Conservation (phyloP, 441 rosid genomes). For the Aquilaria agallochum region DNA sequence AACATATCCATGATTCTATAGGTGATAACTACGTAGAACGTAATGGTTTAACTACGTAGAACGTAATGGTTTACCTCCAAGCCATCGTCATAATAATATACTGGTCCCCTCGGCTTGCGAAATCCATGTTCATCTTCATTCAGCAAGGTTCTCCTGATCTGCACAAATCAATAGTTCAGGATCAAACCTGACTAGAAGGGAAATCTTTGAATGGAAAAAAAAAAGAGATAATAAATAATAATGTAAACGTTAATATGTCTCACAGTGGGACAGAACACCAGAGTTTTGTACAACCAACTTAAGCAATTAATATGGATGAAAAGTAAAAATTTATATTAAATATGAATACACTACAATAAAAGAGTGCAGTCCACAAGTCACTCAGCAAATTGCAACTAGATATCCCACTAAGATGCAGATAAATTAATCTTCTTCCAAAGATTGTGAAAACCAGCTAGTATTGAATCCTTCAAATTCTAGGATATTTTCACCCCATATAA, state of each 20-base stretch:
- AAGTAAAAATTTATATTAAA: no score
- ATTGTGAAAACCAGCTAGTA: no score
- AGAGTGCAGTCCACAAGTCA: background rate
- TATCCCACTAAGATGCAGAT: no score
- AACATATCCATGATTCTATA: background rate
- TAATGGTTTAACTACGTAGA: background rate
- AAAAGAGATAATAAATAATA: background rate
- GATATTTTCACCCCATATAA: no score
- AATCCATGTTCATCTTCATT: conserved; percentile 87
- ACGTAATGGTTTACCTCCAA: conserved; percentile 47
- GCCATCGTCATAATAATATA: conserved; percentile 85
- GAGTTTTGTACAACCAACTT: no score
- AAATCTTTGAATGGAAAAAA: conserved; percentile 4
- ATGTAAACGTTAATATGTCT: no score
- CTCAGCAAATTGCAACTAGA: background rate
- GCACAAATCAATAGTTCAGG: conserved; percentile 13
- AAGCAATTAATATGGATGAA: no score
- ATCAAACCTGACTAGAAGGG: conserved; percentile 7
- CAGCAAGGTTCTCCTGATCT: conserved; percentile 76
- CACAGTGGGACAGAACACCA: no score
- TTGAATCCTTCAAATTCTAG: no score
- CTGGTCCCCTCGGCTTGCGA: conserved; percentile 57
- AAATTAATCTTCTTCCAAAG: no score
- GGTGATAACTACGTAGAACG: background rate
- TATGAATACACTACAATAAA: background rate